These are phyloP conservation scores for Zopfochytrium polystomum DNA, from an alignment of 371 early-diverging fungal genomes.

Conservation along the genomic window DNA sequence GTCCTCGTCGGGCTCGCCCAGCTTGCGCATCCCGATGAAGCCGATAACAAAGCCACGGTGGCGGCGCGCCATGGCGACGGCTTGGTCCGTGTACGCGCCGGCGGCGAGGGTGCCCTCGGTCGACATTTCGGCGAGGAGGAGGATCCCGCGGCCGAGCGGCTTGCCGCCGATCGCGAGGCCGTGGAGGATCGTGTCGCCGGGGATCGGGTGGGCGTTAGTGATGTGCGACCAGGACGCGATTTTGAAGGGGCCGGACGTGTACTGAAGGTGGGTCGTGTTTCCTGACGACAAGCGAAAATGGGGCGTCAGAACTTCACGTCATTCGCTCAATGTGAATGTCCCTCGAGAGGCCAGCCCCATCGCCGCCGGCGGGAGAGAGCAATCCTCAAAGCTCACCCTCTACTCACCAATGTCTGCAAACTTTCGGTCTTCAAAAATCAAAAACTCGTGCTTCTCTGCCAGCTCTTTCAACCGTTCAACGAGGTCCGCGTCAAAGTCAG, in stretches of 20 bases:
- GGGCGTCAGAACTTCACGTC: no score
- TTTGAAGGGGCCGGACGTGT: conserved; percentile 82
- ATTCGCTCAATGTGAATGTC: no score
- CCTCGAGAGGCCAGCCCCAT: no score
- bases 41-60: conserved; percentile 90
- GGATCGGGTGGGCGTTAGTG: conserved; percentile 89
- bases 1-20: conserved; percentile 62
- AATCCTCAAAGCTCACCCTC: no score
- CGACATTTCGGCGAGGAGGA: conserved; percentile 96
- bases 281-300: no score
- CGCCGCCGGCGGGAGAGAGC: no score
- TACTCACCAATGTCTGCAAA: no score
- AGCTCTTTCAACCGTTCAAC: conserved; percentile 68
- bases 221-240: conserved; percentile 95
- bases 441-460: conserved; percentile 81
- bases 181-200: conserved; percentile 92
- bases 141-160: conserved; percentile 74
- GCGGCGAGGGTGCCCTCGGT: conserved; percentile 77
- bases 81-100: conserved; percentile 74
- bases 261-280: conserved; percentile 94
- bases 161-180: conserved; percentile 84
- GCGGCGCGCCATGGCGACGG: conserved; percentile 81
- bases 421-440: conserved; percentile 97
- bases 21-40: conserved; percentile 79
- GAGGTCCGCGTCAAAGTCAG: conserved; percentile 85